These are phyloP conservation scores for Bolboschoenus planiculmis DNA, from an alignment of 176 grass and related monocot species.

Conservation along the genomic window DNA sequence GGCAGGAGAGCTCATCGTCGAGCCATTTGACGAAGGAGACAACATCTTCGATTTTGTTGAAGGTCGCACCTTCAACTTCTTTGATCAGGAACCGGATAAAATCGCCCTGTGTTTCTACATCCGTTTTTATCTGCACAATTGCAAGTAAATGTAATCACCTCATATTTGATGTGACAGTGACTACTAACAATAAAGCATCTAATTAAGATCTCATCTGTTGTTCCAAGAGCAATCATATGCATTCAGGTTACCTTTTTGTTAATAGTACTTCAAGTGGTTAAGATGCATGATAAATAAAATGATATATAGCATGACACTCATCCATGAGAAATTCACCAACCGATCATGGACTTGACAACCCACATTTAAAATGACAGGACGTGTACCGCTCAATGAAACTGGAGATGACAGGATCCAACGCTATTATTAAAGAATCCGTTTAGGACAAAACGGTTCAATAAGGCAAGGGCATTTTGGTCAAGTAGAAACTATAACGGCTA, in stretches of 20 bases:
- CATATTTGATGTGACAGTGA: background rate
- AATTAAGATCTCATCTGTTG: background rate
- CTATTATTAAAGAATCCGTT: background rate
- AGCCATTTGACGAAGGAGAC: slow-evolving; percentile 99
- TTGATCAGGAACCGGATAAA: slow-evolving; percentile 89
- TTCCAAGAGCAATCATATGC: background rate
- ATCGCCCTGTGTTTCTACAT: slow-evolving; percentile 87
- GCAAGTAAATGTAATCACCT: background rate
- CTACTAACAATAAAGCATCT: background rate
- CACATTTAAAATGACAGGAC: background rate
- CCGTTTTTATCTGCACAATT: slow-evolving; percentile 60
- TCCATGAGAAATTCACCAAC: background rate
- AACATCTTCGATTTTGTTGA: slow-evolving; percentile 70
- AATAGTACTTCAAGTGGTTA: background rate
- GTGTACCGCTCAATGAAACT: background rate
- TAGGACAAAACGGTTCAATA: background rate
- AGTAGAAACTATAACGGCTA: slow-evolving; percentile 9
- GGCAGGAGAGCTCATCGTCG: slow-evolving; percentile 83
- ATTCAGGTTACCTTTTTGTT: background rate
- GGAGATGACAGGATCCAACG: slow-evolving; percentile 8
- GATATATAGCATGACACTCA: background rate
- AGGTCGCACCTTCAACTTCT: slow-evolving; percentile 56
- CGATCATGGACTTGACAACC: background rate
- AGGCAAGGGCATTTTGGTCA: slow-evolving; percentile 6
- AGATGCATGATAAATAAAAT: background rate